Conservation (phyloP, 257 asterid genomes). For the Gentiana dahurica region DNA sequence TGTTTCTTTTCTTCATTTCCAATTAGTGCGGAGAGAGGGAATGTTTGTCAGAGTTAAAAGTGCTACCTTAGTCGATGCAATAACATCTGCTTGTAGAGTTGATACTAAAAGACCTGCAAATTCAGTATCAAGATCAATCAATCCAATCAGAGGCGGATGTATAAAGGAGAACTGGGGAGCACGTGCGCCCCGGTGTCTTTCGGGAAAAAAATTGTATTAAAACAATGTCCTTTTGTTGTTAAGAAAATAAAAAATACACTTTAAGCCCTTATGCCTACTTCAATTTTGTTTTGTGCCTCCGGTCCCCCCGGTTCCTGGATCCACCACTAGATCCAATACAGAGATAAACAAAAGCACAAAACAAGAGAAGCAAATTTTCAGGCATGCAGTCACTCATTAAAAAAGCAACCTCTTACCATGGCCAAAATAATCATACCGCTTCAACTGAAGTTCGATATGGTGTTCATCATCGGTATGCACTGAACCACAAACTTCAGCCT, state of each 20-base stretch:
- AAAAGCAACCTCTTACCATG: constrained; percentile 51
- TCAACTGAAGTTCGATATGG: constrained; percentile 58
- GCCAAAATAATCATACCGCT: constrained; percentile 68
- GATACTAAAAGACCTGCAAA: constrained; percentile 58
- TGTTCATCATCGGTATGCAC: constrained; percentile 43
- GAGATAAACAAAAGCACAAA: too few relatives aligned
- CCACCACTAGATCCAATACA: too few relatives aligned
- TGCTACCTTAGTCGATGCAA: constrained; percentile 72
- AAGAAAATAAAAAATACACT: too few relatives aligned
- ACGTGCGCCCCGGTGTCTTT: too few relatives aligned
- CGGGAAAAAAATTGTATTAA: too few relatives aligned
- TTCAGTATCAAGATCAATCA: not conserved
- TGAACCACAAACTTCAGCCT: constrained; percentile 88
- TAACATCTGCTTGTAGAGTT: constrained; percentile 58
- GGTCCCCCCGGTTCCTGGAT: too few relatives aligned
- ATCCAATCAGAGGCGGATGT: not conserved
- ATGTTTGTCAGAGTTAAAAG: constrained; percentile 1
- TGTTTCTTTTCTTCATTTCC: not conserved
- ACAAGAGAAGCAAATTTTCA: too few relatives aligned
- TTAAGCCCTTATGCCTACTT: too few relatives aligned
- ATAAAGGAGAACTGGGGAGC: too few relatives aligned
- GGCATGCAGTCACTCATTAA: not conserved
- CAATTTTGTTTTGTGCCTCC: too few relatives aligned
- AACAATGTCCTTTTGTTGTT: too few relatives aligned
- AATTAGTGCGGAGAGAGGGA: too few relatives aligned